phyloP scores from a whole-genome alignment of 345 rosid genomes.

The Linum lewisii region DNA sequence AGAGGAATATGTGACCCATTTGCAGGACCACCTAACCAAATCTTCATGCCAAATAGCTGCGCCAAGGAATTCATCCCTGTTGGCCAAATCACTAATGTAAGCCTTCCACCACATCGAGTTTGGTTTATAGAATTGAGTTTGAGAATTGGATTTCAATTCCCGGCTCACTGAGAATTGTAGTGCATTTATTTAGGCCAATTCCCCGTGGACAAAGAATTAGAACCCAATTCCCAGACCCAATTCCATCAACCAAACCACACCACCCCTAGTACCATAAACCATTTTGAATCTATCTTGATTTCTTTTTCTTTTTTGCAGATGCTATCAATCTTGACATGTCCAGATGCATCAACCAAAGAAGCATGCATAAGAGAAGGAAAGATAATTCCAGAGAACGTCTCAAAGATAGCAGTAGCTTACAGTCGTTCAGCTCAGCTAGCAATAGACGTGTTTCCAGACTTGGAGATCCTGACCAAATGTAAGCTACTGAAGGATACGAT shows the following conservation, averaged over 20 bases:
- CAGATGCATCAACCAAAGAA: conserved; percentile 18
- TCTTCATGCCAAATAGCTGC: conserved; percentile 33
- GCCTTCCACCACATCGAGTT: background rate
- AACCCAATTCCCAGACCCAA: too few species aligned
- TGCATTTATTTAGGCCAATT: too few species aligned
- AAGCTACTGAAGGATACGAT: conserved; percentile 32
- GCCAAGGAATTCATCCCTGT: conserved; percentile 29
- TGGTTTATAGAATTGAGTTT: too few species aligned
- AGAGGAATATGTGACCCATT: conserved; percentile 55
- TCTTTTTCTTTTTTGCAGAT: conserved; percentile 20
- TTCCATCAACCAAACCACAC: too few species aligned
- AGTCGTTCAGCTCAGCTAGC: conserved; percentile 37
- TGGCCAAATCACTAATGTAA: conserved; percentile 41
- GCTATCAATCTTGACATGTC: conserved; percentile 43
- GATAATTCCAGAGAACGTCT: conserved; percentile 28
- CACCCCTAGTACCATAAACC: too few species aligned
- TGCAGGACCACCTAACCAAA: conserved; percentile 32
- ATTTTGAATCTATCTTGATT: too few species aligned
- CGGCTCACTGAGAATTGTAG: too few species aligned
- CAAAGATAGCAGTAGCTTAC: conserved; percentile 34
- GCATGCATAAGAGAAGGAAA: conserved; percentile 36
- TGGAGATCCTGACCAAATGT: conserved; percentile 40
- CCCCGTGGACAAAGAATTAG: too few species aligned
- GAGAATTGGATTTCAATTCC: too few species aligned
- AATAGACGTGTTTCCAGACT: conserved; percentile 39